A percentile compares a stretch with the other conserved stretches of the same genome.
phyloP scores from a whole-genome alignment of 2,329 filamentous ascomycete species.

The Penicillium capsulatum region DNA sequence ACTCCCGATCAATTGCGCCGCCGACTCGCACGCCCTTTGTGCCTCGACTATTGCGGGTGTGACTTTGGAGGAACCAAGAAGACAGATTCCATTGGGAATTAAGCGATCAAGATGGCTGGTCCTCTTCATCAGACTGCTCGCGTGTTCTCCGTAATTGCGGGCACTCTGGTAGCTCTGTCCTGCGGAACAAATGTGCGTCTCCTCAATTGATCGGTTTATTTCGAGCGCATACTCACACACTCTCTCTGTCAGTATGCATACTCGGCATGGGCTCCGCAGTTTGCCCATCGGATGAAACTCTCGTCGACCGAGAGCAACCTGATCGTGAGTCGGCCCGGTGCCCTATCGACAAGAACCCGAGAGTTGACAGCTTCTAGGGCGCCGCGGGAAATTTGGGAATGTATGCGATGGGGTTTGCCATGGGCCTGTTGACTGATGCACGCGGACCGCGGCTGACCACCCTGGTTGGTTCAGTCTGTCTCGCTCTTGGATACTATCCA shows the following conservation, averaged over 20 bases:
- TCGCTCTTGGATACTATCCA: constrained; percentile 80
- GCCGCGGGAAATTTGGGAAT: constrained; percentile 66
- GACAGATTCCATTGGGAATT: neutral
- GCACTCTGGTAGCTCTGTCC: constrained; percentile 77
- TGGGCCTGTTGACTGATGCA: constrained; percentile 81
- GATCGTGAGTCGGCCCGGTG: constrained; percentile 56
- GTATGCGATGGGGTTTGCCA: constrained; percentile 85
- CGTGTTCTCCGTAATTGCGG: constrained; percentile 77
- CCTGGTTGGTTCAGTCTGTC: constrained; percentile 65
- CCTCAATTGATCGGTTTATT: neutral
- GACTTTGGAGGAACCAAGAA: neutral
- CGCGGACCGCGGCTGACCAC: constrained; percentile 77
- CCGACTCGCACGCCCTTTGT: constrained; percentile 6
- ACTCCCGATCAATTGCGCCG: constrained; percentile 11
- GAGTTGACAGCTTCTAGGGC: constrained; percentile 46
- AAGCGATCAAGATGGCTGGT: constrained; percentile 19
- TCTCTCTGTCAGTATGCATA: constrained; percentile 74
- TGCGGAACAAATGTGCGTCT: constrained; percentile 80
- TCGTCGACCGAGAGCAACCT: constrained; percentile 91
- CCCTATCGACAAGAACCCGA: neutral
- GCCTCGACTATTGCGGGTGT: constrained; percentile 1
- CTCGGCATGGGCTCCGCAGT: constrained; percentile 95
- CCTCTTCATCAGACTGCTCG: constrained; percentile 50
- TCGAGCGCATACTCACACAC: neutral
- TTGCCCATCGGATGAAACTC: constrained; percentile 78